Base-by-base conservation (phyloP, 495 filamentous ascomycete species). In the Massariosphaeria phaeospora region DNA sequence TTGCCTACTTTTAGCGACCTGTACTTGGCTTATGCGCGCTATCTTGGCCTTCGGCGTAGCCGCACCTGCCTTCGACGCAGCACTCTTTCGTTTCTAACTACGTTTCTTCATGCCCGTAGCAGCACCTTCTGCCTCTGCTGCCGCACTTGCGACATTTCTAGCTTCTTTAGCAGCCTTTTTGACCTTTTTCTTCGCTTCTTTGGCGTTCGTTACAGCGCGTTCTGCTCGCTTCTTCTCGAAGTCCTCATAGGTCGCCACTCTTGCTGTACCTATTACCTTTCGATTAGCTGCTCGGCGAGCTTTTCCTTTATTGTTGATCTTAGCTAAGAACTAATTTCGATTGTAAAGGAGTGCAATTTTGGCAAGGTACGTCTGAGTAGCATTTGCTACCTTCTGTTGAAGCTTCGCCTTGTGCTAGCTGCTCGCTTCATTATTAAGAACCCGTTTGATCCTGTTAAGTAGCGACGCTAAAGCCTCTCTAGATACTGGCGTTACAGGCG, bases 111-210 rank as follows among this genome's bases (percentile, higher is more conserved):
- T 43, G 40, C 40, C 40, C 40, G 5, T 21, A 21, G 17, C 17
- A 43, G 40, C 40, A 9, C 17, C 40, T 43, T 43, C 40, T 43
- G 40, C 40, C 40, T 33, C 40, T 43, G 17, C 15, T 21, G 40
- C 7, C 5, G 40, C 40, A 43, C 40, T 43, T 21, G 40, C 17
- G 21, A 43, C 17, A 43, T 9, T 43, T 7, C 17, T 43, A 13
- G 40, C 40, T 21, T 43, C 40, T 21, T 43, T 43, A 3, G 40
- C 40, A 43, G 40, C 40, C 40, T 43, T 43, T 21, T 43, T 43
- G 17, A 21, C 17, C 40, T 43, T 21, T 43, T 43, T 43, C 40
- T 43, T 21, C 7, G 40, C 40, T 21, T 43, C 17, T 21, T 43
- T 43, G 40, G 40, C 21, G 7, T 43, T 21, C 21, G 5, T 43